These are phyloP conservation scores for Suillus bovinus DNA, from an alignment of 768 basidiomycete species.

Conservation along the genomic window DNA sequence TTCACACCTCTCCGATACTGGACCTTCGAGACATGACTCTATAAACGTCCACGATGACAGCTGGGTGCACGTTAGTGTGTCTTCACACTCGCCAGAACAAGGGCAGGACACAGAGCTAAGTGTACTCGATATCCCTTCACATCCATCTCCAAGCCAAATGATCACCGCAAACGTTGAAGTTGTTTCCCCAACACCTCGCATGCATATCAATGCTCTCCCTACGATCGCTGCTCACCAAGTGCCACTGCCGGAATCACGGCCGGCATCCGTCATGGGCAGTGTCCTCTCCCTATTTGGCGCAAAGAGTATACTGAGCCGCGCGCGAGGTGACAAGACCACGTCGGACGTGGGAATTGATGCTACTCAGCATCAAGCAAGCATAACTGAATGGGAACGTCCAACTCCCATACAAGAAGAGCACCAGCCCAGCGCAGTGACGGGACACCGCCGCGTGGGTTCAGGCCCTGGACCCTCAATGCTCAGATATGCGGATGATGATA, in stretches of 20 bases:
- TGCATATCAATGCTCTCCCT: constrained; percentile 13
- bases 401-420: constrained; percentile 12
- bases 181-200: constrained; percentile 12
- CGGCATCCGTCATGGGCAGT: constrained; percentile 29
- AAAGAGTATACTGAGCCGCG: not conserved
- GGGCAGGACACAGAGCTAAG: constrained; percentile 7
- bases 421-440: constrained; percentile 2
- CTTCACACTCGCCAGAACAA: constrained; percentile 9
- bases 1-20: constrained; percentile 8
- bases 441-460: not conserved
- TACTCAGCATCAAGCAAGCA: not conserved
- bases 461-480: constrained; percentile 12
- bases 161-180: constrained; percentile 16
- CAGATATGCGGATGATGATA: not conserved
- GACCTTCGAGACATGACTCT: constrained; percentile 19
- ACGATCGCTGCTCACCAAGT: constrained; percentile 25
- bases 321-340: constrained; percentile 18
- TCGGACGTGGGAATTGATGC: constrained; percentile 27
- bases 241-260: constrained; percentile 31
- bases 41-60: constrained; percentile 28
- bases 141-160: constrained; percentile 4
- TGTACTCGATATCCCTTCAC: constrained; percentile 2
- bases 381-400: constrained; percentile 5
- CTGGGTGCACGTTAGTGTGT: constrained; percentile 27
- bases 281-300: constrained; percentile 9